Percentiles rank a stretch among this genome's conserved stretches.
phyloP scores from a whole-genome alignment of 1,139 yeast species.

The Taiozyma sp. region DNA sequence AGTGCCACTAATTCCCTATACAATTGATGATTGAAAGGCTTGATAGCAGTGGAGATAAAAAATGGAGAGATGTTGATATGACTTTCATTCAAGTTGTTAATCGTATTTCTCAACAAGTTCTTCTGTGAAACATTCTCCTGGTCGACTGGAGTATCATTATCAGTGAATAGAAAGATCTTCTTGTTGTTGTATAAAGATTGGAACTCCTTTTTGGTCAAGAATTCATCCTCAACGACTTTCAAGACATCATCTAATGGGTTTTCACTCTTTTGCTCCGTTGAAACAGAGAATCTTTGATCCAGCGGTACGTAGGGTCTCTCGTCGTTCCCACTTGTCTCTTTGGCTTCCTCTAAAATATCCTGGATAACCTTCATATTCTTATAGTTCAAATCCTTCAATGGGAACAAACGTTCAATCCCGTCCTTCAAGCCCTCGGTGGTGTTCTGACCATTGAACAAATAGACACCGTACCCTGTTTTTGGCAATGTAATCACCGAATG shows the following conservation, averaged over 20 bases:
- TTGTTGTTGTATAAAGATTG: conserved; percentile 34
- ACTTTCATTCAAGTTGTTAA: conserved; percentile 54
- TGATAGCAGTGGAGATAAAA: conserved; percentile 40
- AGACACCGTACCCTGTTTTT: conserved; percentile 64
- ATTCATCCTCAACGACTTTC: conserved; percentile 33
- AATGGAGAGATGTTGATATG: conserved; percentile 59
- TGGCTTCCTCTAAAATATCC: conserved; percentile 31
- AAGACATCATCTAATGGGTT: conserved; percentile 29
- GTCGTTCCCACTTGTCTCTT: conserved; percentile 2
- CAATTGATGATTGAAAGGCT: conserved; percentile 44
- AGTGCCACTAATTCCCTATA: conserved; percentile 50
- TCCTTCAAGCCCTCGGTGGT: conserved; percentile 21
- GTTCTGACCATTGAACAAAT: conserved; percentile 44
- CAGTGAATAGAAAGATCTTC: conserved; percentile 53
- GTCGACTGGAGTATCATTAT: conserved; percentile 50
- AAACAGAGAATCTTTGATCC: conserved; percentile 16
- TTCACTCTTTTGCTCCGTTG: conserved; percentile 20
- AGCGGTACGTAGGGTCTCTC: conserved; percentile 20
- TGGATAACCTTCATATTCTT: conserved; percentile 35
- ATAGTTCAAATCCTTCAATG: conserved; percentile 35
- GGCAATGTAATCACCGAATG: conserved; percentile 57
- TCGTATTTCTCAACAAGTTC: conserved; percentile 48
- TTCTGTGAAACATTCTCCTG: conserved; percentile 29
- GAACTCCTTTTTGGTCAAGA: conserved; percentile 26
- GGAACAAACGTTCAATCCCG: conserved; percentile 34